Evolutionary conservation across 202 grass and related monocot genomes (phyloP).

Genomic region (Setaria viridis): DNA sequence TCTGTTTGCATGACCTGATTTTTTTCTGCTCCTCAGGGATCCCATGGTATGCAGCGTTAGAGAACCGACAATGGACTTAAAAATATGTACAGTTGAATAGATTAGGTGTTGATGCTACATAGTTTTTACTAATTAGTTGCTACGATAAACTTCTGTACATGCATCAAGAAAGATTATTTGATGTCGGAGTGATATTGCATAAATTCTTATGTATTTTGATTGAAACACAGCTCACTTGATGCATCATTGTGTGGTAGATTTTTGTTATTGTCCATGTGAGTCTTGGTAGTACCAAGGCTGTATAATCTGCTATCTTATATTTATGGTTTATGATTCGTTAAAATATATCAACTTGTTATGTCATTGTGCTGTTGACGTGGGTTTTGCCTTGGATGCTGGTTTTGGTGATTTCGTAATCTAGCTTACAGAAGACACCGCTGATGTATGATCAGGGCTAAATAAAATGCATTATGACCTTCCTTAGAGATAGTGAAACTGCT

Average conservation of each 20-base stretch:
- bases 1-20: neutral
- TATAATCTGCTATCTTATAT: neutral
- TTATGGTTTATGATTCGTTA: neutral
- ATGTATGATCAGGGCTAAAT: neutral
- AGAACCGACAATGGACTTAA: neutral
- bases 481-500: neutral
- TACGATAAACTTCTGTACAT: neutral
- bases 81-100: neutral
- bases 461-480: neutral
- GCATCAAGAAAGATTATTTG: neutral
- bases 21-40: neutral
- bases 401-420: neutral
- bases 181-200: neutral
- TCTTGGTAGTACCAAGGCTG: neutral
- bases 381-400: neutral
- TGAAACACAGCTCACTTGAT: neutral
- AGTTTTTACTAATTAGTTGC: neutral
- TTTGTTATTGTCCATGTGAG: neutral
- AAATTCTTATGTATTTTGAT: neutral
- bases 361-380: neutral
- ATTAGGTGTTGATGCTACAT: neutral
- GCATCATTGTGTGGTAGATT: neutral
- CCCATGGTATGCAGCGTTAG: neutral
- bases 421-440: neutral
- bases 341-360: neutral